Conservation (phyloP, 306 rosid species). For the Herpetospermum pedunculosum region DNA sequence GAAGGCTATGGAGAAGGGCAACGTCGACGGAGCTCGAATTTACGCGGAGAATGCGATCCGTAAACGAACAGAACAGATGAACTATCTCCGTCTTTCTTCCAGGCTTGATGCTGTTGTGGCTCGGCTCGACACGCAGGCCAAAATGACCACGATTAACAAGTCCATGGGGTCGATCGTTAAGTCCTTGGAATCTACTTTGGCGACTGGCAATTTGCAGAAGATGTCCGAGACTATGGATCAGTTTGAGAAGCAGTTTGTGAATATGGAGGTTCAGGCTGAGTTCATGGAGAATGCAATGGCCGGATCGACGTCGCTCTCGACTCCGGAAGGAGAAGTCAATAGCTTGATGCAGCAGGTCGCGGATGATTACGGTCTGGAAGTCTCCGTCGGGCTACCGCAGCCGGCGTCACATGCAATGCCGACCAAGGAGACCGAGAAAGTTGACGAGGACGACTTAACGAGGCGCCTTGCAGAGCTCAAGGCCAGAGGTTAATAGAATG, state of each 20-base stretch:
- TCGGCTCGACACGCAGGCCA: conserved; percentile 94
- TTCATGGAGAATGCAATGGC: conserved; percentile 98
- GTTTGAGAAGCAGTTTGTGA: conserved; percentile 93
- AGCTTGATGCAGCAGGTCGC: conserved; percentile 97
- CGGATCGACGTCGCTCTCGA: conserved; percentile 80
- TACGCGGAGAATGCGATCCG: conserved; percentile 98
- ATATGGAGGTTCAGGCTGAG: conserved; percentile 98
- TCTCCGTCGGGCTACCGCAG: conserved; percentile 86
- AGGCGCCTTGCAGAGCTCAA: conserved; percentile 94
- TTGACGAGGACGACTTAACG: conserved; percentile 77
- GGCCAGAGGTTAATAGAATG: conserved; percentile 62
- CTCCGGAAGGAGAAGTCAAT: conserved; percentile 92
- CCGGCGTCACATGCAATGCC: conserved; percentile 86
- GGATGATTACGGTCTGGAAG: conserved; percentile 92
- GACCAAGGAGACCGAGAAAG: conserved; percentile 69
- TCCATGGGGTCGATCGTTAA: conserved; percentile 87
- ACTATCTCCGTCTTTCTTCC: conserved; percentile 82
- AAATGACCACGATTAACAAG: conserved; percentile 83
- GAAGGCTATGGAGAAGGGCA: conserved; percentile 97
- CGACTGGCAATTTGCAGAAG: conserved; percentile 90
- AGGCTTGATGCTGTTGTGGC: conserved; percentile 93
- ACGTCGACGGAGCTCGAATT: conserved; percentile 90
- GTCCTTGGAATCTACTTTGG: conserved; percentile 59
- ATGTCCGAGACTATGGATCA: conserved; percentile 95
- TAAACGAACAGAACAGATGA: conserved; percentile 93